phyloP scores from a whole-genome alignment of 140 eudicot species.

The Cichorium intybus region DNA sequence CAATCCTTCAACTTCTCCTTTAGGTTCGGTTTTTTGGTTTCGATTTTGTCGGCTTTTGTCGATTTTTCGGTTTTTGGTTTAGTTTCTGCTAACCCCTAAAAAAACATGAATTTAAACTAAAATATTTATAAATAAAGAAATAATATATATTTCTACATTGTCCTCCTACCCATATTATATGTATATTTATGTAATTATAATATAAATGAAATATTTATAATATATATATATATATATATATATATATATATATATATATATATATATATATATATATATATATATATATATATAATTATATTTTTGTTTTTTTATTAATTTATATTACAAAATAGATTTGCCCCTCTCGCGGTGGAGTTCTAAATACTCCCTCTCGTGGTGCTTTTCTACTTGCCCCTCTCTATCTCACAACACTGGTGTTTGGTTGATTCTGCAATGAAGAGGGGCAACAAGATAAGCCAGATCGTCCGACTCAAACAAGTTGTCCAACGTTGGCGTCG shows the following conservation, averaged over 20 bases:
- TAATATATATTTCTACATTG: too few species aligned
- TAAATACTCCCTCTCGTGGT: not conserved
- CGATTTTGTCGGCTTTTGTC: too few species aligned
- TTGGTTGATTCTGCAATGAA: constrained; percentile 12
- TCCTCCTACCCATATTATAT: too few species aligned
- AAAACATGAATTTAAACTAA: too few species aligned
- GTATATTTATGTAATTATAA: too few species aligned
- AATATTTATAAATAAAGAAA: too few species aligned
- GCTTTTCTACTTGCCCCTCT: not conserved
- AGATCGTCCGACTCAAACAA: constrained; percentile 56
- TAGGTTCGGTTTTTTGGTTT: too few species aligned
- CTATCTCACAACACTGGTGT: not conserved
- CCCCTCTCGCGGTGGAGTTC: not conserved
- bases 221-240: too few species aligned
- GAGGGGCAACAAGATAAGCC: constrained; percentile 43
- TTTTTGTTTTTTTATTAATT: not conserved
- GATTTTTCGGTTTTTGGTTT: too few species aligned
- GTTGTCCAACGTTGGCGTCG: constrained; percentile 49
- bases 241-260: not conserved
- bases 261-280: not conserved
- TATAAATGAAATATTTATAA: too few species aligned
- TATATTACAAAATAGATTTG: not conserved
- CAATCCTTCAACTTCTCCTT: too few species aligned
- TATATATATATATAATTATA: not conserved
- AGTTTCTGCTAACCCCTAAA: too few species aligned